Evolutionary conservation across 129 eudicot species (phyloP).

Genomic region (Pulicaria dysenterica): DNA sequence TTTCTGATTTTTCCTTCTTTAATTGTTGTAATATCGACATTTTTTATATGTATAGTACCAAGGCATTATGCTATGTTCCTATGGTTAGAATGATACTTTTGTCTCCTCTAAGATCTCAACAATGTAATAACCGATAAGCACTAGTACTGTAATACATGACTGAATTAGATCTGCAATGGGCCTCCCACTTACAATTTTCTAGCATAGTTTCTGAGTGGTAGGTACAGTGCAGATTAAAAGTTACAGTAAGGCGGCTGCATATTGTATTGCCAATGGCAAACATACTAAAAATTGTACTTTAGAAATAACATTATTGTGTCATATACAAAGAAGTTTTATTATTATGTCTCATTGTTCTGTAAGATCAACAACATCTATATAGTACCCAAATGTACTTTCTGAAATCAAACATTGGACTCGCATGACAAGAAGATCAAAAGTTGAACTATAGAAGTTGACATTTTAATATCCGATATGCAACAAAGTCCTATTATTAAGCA

Average conservation of each 20-base stretch:
- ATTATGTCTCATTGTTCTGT: no score
- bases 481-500: neutral
- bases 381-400: no score
- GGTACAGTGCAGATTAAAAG: no score
- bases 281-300: no score
- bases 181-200: neutral
- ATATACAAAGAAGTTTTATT: no score
- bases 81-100: conserved; percentile 2
- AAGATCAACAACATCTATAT: no score
- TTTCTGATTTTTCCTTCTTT: neutral
- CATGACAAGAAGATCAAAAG: neutral
- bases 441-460: neutral
- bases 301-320: no score
- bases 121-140: neutral
- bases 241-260: no score
- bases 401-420: no score
- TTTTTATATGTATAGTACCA: neutral
- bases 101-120: conserved; percentile 17
- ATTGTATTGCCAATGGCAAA: no score
- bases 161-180: conserved; percentile 12
- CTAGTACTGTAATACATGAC: conserved; percentile 2
- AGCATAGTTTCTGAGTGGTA: no score
- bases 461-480: neutral
- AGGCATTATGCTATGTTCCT: neutral
- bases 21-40: neutral